Conservation (phyloP, 768 basidiomycete genomes). For the Tubosaeta sp. region DNA sequence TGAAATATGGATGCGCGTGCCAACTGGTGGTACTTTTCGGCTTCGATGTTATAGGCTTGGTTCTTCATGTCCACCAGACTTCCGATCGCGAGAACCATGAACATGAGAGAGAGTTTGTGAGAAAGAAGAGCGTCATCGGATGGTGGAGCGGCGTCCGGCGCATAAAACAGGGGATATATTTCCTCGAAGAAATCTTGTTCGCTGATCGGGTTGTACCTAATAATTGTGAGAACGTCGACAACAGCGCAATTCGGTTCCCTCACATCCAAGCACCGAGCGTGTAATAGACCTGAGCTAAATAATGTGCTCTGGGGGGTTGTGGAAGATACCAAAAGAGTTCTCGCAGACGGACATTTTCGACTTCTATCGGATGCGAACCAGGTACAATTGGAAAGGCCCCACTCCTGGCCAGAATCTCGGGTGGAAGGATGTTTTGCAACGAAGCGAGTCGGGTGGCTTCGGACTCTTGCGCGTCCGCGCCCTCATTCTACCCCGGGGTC, state of each 20-base stretch:
- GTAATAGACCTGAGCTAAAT: conserved; percentile 58
- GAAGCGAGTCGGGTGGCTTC: conserved; percentile 44
- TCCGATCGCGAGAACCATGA: conserved; percentile 65
- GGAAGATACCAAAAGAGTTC: conserved; percentile 71
- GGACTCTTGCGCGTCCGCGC: conserved; percentile 48
- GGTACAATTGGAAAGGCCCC: conserved; percentile 61
- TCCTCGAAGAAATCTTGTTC: conserved; percentile 57
- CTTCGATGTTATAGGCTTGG: conserved; percentile 59
- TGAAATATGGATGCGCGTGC: conserved; percentile 64
- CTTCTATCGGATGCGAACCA: conserved; percentile 34
- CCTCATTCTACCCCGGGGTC: conserved; percentile 48
- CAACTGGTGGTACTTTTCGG: conserved; percentile 66
- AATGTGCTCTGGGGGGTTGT: conserved; percentile 52
- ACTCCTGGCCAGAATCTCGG: conserved; percentile 60
- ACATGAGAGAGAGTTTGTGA: conserved; percentile 62
- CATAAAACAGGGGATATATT: conserved; percentile 57
- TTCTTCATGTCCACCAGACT: conserved; percentile 54
- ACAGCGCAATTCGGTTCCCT: conserved; percentile 20
- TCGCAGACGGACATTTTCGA: conserved; percentile 47
- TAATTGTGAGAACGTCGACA: conserved; percentile 6
- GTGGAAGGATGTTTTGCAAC: conserved; percentile 53
- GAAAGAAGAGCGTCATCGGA: conserved; percentile 48
- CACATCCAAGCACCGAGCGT: conserved; percentile 71
- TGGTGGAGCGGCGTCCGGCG: conserved; percentile 37
- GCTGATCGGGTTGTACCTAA: conserved; percentile 66